Percentiles rank a stretch among this genome's conserved stretches.
These are phyloP conservation scores for Incumbomyces lentus DNA, from an alignment of 2,329 filamentous ascomycete genomes.

Conservation along the genomic window DNA sequence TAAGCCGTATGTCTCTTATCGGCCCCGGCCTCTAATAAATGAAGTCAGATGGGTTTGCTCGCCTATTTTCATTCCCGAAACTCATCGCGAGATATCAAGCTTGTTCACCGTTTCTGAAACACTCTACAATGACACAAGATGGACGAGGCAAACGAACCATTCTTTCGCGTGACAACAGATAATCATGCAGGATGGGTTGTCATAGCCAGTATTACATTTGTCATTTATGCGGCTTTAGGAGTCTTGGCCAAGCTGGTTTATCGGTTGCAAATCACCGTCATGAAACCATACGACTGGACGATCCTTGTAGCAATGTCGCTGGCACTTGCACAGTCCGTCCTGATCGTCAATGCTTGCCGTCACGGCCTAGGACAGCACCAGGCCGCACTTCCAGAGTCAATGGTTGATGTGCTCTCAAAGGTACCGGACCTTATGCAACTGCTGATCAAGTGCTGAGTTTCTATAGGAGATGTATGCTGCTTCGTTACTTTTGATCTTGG, in stretches of 20 bases:
- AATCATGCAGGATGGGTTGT: slow-evolving; percentile 7
- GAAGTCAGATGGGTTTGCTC: too few species aligned
- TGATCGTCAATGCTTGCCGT: neutral
- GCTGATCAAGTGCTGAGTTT: too few species aligned
- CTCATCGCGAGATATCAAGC: neutral
- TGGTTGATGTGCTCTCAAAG: neutral
- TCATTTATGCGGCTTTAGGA: neutral
- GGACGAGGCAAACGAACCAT: neutral
- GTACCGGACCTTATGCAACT: neutral
- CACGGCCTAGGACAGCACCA: neutral
- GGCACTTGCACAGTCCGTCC: neutral
- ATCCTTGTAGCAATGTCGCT: neutral
- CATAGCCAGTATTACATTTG: neutral
- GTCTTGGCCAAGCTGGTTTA: neutral
- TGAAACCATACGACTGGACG: neutral
- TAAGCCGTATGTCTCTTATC: too few species aligned
- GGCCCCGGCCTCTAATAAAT: too few species aligned
- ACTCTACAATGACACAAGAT: neutral
- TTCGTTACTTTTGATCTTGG: neutral
- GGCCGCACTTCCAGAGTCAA: neutral
- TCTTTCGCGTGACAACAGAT: neutral
- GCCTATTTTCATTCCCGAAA: neutral
- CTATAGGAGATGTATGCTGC: too few species aligned
- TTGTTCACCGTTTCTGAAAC: neutral
- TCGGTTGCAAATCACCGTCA: neutral